Evolutionary conservation across 2,329 filamentous ascomycete genomes (phyloP).

Genomic region (Aureobasidium leucospermi): DNA sequence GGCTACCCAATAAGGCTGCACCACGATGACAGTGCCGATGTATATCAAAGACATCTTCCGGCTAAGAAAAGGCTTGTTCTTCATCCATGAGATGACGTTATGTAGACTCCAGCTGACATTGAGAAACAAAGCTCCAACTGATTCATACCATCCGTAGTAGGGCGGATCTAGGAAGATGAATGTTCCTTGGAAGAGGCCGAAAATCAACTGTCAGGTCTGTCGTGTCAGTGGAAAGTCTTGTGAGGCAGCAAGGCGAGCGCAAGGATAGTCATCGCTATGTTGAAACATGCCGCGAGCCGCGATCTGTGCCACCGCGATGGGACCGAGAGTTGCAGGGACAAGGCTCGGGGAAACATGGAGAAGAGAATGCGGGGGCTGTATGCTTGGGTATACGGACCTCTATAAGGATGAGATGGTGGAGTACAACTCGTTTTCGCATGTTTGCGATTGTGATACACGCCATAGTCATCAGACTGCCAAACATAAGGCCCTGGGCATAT

Average conservation of each 20-base stretch:
- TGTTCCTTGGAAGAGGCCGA: constrained; percentile 50
- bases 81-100: constrained; percentile 62
- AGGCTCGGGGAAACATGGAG: neutral
- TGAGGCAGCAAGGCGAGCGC: neutral
- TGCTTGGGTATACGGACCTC: constrained; percentile 37
- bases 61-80: constrained; percentile 52
- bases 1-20: constrained; percentile 56
- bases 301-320: neutral
- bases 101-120: constrained; percentile 58
- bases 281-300: neutral
- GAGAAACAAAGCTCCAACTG: constrained; percentile 52
- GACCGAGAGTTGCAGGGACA: neutral
- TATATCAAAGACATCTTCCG: constrained; percentile 47
- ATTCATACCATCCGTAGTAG: constrained; percentile 57
- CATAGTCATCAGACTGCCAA: constrained; percentile 40
- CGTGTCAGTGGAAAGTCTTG: neutral
- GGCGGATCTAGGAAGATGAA: constrained; percentile 32
- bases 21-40: constrained; percentile 51
- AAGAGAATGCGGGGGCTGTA: constrained; percentile 28
- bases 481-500: constrained; percentile 34
- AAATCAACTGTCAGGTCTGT: constrained; percentile 38
- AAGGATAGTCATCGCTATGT: neutral
- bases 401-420: constrained; percentile 46
- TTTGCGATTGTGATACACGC: constrained; percentile 41
- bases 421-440: constrained; percentile 39